A percentile compares a stretch with the other conserved stretches of the same genome.
Evolutionary conservation across 768 basidiomycete species (phyloP).

Genomic region (Hortiboletus flavorubellus): DNA sequence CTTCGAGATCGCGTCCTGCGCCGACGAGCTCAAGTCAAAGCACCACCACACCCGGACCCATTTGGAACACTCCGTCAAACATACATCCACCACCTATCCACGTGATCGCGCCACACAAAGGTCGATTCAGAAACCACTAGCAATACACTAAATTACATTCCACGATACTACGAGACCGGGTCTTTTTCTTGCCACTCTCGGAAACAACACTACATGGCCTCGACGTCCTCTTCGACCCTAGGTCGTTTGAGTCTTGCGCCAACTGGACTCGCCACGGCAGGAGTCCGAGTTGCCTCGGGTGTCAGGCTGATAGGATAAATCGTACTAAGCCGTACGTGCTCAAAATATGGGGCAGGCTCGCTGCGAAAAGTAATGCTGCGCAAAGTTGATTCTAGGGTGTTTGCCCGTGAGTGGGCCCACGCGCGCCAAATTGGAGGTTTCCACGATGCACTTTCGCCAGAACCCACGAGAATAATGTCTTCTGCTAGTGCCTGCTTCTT

Average conservation of each 20-base stretch:
- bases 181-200: background rate
- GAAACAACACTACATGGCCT: background rate
- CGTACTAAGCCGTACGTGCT: background rate
- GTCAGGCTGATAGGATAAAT: background rate
- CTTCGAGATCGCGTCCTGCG: constrained; percentile 36
- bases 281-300: background rate
- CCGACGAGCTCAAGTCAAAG: constrained; percentile 29
- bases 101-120: constrained; percentile 21
- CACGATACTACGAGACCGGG: background rate
- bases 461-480: background rate
- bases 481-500: constrained; percentile 33
- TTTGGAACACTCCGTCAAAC: constrained; percentile 28
- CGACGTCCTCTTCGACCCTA: background rate
- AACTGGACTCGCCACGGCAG: background rate
- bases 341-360: background rate
- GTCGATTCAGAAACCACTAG: constrained; percentile 1
- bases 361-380: background rate
- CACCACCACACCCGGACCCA: constrained; percentile 23
- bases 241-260: background rate
- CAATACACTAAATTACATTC: background rate
- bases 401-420: background rate
- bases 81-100: constrained; percentile 7
- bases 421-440: background rate
- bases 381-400: background rate
- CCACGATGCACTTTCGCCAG: background rate